Percentiles rank a stretch among this genome's conserved stretches.
phyloP scores from a whole-genome alignment of 23 red algal genomes.

The Pyropia haitanensis region DNA sequence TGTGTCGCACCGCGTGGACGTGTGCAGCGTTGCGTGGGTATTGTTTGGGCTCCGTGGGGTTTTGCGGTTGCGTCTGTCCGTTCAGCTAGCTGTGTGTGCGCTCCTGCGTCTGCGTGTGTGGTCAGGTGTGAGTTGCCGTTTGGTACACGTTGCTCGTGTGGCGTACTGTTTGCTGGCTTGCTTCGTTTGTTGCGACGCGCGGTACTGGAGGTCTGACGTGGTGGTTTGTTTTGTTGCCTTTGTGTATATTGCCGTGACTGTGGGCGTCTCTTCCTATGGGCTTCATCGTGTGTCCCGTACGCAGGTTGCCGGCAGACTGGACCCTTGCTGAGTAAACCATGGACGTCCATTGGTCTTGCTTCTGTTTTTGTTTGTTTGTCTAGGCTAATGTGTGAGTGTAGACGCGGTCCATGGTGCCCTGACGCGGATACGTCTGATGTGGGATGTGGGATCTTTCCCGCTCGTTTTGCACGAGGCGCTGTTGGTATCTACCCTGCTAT shows the following conservation, averaged over 20 bases:
- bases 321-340: not conserved
- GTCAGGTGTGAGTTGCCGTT: no score
- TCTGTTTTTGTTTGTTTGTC: not conserved
- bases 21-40: not conserved
- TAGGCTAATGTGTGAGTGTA: constrained; percentile 1
- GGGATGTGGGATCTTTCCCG: no score
- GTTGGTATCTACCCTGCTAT: no score
- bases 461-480: no score
- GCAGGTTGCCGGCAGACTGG: not conserved
- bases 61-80: not conserved
- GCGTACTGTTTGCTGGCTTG: not conserved
- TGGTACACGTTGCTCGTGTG: not conserved
- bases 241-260: not conserved
- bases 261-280: not conserved
- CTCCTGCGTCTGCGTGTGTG: not conserved
- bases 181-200: not conserved
- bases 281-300: not conserved
- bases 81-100: not conserved
- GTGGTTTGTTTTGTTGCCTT: not conserved
- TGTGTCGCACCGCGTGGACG: not conserved
- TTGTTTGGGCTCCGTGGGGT: not conserved
- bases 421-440: not conserved
- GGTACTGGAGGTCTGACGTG: not conserved
- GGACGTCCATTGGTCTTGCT: not conserved
- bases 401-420: not conserved